Evolutionary conservation across 1,284 basidiomycete genomes (phyloP), one percentile per base, ranked within the genome.

Genomic region (Boletus semigastroideus): DNA sequence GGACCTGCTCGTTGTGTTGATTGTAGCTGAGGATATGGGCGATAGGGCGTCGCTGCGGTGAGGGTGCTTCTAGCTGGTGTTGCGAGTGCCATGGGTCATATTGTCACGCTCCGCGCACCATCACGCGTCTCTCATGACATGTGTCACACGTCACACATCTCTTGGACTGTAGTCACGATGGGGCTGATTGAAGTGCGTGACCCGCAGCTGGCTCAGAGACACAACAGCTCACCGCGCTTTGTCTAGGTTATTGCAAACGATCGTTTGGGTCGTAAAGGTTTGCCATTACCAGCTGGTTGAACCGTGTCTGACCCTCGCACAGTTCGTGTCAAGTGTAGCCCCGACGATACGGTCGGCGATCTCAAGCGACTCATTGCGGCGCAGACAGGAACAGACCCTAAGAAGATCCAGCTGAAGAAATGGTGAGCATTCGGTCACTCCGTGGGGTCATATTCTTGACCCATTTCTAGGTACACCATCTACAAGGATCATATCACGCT

Each of bases 401-500:
- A 73, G 41, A 95, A 98, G 82, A 98, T 99, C 56, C 83, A 89
- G 64, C 75, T 99, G 49, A 99, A 98, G 85, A 98, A 98, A 82
- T 98, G 94, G 94, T 89, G 57, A 55, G 86, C 72, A 12, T 3
- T 49, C 10, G 11, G 8, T 41, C 10, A 22, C 33, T 9, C 13
- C 0, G 4, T 11, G 6, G 34, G n/a, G 25, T 22, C 46, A 10
- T 45, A n/a, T 9, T 36, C 38, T 52, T 40, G 41, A 19, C 25
- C 30, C 43, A 22, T 22, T 30, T 13, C 39, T 47, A 93, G 92
- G 92, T 94, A 95, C 69, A 94, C 82, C 1, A 87, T 86, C 45
- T 96, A 87, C 78, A 96, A 96, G 72, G 93, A 96, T 67, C 92
- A 98, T 68, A 96, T 99, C 64, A 92, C 92, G 6, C 80, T 99